Percentiles rank a stretch among this genome's conserved stretches.
These are phyloP conservation scores for Candida pseudoglaebosa DNA, from an alignment of 805 yeast genomes.

Conservation along the genomic window DNA sequence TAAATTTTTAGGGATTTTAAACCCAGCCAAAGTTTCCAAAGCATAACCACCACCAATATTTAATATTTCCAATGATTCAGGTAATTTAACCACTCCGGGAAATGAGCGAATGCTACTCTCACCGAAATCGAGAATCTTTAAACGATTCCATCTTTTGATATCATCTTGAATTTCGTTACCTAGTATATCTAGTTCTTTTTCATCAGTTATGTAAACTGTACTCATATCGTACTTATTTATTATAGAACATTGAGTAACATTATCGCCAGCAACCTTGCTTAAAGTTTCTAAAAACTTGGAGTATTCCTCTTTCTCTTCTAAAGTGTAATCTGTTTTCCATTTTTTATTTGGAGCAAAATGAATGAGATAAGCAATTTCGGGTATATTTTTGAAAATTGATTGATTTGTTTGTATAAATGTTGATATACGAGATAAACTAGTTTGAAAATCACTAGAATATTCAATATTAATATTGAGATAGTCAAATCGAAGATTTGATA, in stretches of 20 bases:
- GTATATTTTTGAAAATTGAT: slow-evolving; percentile 12
- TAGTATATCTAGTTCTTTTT: slow-evolving; percentile 25
- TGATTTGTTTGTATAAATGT: slow-evolving; percentile 18
- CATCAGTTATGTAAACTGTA: slow-evolving; percentile 31
- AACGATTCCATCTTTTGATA: slow-evolving; percentile 29
- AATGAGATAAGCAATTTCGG: slow-evolving; percentile 31
- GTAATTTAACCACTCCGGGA: slow-evolving; percentile 35
- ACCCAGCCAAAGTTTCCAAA: slow-evolving; percentile 36
- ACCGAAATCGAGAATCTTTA: slow-evolving; percentile 33
- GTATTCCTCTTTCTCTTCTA: slow-evolving; percentile 22
- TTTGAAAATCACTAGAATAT: slow-evolving; percentile 26
- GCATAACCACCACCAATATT: slow-evolving; percentile 39
- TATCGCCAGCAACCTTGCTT: slow-evolving; percentile 18
- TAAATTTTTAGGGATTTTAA: slow-evolving; percentile 33
- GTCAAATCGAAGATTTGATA: slow-evolving; percentile 15
- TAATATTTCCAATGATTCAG: slow-evolving; percentile 33
- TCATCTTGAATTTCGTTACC: slow-evolving; percentile 38
- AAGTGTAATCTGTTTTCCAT: slow-evolving; percentile 27
- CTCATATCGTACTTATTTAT: slow-evolving; percentile 32
- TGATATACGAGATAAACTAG: slow-evolving; percentile 16
- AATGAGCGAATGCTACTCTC: slow-evolving; percentile 32
- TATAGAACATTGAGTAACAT: slow-evolving; percentile 37
- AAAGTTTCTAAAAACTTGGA: slow-evolving; percentile 19
- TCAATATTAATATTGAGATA: slow-evolving; percentile 28
- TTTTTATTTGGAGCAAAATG: slow-evolving; percentile 27